Base-by-base conservation (phyloP, 2,329 filamentous ascomycete species). In the Escovopsis weberi region DNA sequence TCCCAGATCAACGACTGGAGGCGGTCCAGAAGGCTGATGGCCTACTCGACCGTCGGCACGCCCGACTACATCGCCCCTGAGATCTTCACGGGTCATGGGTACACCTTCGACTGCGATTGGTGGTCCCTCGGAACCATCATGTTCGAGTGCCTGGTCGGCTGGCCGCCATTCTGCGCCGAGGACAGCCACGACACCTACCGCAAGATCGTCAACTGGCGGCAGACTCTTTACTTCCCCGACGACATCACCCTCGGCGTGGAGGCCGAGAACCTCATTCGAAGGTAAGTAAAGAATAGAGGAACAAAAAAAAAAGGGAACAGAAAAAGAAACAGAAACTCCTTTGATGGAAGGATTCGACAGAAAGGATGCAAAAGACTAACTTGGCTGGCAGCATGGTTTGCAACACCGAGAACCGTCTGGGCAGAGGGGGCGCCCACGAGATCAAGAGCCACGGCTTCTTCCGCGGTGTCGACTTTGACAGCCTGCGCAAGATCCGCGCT, bases 41-140 rank as follows among this genome's bases (percentile, higher is more conserved):
- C 91, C 12, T 98, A 98, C 66, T 96, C 91, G 1, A 96, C 91
- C 4, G 91, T 98, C 49, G 91, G 91, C 50, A 98, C 91, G 1
- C 91, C 91, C 9, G 91, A 98, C 63, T 98, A 98, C 61, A 98
- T 98, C 58, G 91, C 91, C 1, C 91, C 91, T 3, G 91, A 98
- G 61, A 96, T 98, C 54, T 96, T 98, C 63, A 93, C 85, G 38
- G 88, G 89, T 15, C 85, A 94, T 56, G 91, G 91, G 39, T 98
- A 98, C 67, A 85, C 86, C 45, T 94, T 89, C 56, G 82, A 93
- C 59, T 98, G 91, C 61, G 91, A 98, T 69, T 98, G 91, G 91
- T 98, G 91, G 91, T 94, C 85, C 19, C 75, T 98, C 40, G 91
- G 91, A 42, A 95, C 91, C 37, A 98, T 98, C 66, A 96, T 98